Base-by-base conservation (phyloP, 2,329 filamentous ascomycete genomes). In the Arthrobotrys conoides region DNA sequence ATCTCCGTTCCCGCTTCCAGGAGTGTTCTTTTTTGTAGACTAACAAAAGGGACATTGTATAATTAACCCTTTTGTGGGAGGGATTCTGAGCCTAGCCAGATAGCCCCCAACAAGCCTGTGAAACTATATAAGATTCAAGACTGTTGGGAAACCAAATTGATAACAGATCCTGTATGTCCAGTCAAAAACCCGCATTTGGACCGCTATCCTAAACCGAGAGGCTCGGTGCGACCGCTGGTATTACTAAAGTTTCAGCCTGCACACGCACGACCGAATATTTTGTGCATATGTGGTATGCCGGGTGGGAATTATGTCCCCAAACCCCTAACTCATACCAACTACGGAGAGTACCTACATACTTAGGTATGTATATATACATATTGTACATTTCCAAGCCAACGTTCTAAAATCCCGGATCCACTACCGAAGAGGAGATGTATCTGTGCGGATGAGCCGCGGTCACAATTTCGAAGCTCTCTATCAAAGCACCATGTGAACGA, bases 21-120 rank as follows among this genome's bases (percentile, higher is more conserved):
- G 30, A 24, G 48, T 48, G 24, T 49, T 51, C 51, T 63, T 63
- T 30, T 63, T 30, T 61, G 20, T 61, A 61, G 20, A 61, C 16
- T 27, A 61, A n/a, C n/a, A n/a, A 41, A 41, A 8, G 36, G 57
- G 20, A 44, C 8, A 14, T 27, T 61, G 57, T 61, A 61, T 36
- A 41, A 61, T 59, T 59, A 22, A 59, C 30, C 22, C 36, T 27
- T n/a, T 27, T 24, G 12, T 20, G 20, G 33, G n/a, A 36, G 20
- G 14, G 44, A 41, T 61, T 3, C 36, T 61, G 36, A n/a, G 36
- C 57, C n/a, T 36, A 44, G 57, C 20, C 20, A 5, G 44, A 59
- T 16, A 22, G 9, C 22, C 5, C 16, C 24, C 14, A 5, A 16
- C 8, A n/a, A 41, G 24, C 24, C 24, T 24, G 1, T 55, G 8